A percentile compares a stretch with the other conserved stretches of the same genome.
phyloP scores from a whole-genome alignment of 2,329 filamentous ascomycete genomes.

The Setomelanomma holmii region DNA sequence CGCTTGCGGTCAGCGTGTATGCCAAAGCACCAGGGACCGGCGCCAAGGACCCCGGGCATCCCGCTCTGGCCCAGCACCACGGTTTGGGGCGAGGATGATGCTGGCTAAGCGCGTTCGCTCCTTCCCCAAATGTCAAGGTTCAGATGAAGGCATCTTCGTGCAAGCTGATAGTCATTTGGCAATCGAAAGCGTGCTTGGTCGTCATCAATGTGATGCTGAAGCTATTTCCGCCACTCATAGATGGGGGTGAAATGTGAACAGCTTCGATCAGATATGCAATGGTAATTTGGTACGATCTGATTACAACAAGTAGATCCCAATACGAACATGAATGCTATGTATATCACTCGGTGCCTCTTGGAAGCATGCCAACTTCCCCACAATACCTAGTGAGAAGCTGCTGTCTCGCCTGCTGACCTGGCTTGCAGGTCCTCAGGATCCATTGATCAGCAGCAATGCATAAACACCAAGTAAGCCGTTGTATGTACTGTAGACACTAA shows the following conservation, averaged over 20 bases:
- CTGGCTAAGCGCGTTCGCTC: background rate
- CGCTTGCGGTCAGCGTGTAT: background rate
- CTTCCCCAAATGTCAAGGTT: background rate
- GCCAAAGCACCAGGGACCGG: background rate
- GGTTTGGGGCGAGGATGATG: background rate
- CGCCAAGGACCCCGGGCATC: too few species aligned
- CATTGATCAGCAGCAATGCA: background rate
- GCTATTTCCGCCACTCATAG: background rate
- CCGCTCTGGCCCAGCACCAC: background rate
- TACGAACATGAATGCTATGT: background rate
- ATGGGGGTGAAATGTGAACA: background rate
- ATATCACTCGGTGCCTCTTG: background rate
- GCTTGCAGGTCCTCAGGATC: background rate
- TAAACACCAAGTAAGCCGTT: background rate
- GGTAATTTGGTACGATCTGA: background rate
- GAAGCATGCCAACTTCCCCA: background rate
- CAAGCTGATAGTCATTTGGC: background rate
- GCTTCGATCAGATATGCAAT: background rate
- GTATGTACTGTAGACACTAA: background rate
- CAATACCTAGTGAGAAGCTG: too few species aligned
- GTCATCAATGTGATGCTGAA: background rate
- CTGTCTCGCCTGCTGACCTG: constrained; percentile 77
- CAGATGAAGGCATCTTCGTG: background rate
- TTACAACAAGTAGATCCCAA: constrained; percentile 9
- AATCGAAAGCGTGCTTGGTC: background rate